Conservation (phyloP, 1,139 yeast species). For the Protomyces pachydermus region DNA sequence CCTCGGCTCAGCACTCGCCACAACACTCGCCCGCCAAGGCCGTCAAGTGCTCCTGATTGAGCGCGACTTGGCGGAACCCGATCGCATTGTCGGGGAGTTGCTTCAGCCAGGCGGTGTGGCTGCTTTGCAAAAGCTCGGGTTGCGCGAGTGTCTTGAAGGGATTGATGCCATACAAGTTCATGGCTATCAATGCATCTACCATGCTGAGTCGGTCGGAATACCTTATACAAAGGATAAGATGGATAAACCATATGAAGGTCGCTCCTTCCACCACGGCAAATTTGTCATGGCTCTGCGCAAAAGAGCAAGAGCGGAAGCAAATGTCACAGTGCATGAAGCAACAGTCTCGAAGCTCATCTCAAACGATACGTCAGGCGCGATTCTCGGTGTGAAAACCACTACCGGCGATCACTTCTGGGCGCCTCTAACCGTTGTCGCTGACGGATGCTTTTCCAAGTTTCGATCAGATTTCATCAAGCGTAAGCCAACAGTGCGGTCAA, state of each 20-base stretch:
- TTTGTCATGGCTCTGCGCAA: conserved; percentile 70
- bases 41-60: conserved; percentile 61
- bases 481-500: conserved; percentile 64
- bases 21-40: conserved; percentile 85
- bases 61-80: conserved; percentile 87
- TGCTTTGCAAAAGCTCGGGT: conserved; percentile 73
- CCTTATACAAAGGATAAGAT: conserved; percentile 55
- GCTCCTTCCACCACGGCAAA: conserved; percentile 87
- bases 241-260: conserved; percentile 42
- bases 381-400: conserved; percentile 56
- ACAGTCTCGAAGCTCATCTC: conserved; percentile 64
- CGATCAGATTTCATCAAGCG: conserved; percentile 63
- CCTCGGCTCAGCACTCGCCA: conserved; percentile 89
- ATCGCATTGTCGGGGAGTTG: conserved; percentile 93
- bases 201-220: conserved; percentile 53
- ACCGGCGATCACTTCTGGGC: conserved; percentile 46
- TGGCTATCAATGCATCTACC: conserved; percentile 76
- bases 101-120: conserved; percentile 92
- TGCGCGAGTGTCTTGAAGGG: conserved; percentile 67
- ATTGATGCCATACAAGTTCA: conserved; percentile 73
- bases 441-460: conserved; percentile 91
- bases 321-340: conserved; percentile 71
- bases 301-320: conserved; percentile 34
- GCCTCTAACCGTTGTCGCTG: conserved; percentile 72
- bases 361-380: conserved; percentile 49